Conservation (phyloP, 2,329 filamentous ascomycete species). For the Neodidymelliopsis sp. region DNA sequence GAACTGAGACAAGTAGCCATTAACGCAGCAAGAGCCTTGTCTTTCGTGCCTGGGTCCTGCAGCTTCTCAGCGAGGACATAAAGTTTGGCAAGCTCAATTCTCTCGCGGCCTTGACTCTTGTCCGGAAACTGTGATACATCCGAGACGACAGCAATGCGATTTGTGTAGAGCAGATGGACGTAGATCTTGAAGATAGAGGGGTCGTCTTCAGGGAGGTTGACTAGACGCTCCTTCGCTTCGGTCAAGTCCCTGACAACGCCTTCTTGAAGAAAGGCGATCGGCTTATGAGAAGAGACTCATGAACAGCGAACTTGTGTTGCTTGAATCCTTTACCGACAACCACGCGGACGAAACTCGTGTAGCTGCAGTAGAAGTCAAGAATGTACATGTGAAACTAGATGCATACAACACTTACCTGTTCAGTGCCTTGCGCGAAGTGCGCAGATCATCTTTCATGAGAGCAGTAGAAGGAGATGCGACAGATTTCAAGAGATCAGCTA, state of each 20-base stretch:
- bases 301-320: not conserved
- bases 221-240: not conserved
- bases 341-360: not conserved
- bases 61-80: constrained; percentile 4
- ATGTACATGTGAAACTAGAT: too few relatives aligned
- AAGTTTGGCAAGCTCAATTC: not conserved
- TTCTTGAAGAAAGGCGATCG: constrained; percentile 4
- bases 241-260: not conserved
- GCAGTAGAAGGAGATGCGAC: too few relatives aligned
- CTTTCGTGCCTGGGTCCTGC: not conserved
- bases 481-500: too few relatives aligned
- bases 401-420: too few relatives aligned
- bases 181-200: not conserved
- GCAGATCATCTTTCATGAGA: too few relatives aligned
- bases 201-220: not conserved
- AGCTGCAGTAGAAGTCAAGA: not conserved
- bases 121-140: not conserved
- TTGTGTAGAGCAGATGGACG: not conserved
- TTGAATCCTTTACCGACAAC: not conserved
- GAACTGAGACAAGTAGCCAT: too few relatives aligned
- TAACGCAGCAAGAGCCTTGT: not conserved
- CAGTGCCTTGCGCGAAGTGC: too few relatives aligned
- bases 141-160: not conserved
- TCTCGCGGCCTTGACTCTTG: not conserved
- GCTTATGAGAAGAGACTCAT: not conserved